phyloP scores from a whole-genome alignment of 768 basidiomycete genomes.

The Postia placenta region DNA sequence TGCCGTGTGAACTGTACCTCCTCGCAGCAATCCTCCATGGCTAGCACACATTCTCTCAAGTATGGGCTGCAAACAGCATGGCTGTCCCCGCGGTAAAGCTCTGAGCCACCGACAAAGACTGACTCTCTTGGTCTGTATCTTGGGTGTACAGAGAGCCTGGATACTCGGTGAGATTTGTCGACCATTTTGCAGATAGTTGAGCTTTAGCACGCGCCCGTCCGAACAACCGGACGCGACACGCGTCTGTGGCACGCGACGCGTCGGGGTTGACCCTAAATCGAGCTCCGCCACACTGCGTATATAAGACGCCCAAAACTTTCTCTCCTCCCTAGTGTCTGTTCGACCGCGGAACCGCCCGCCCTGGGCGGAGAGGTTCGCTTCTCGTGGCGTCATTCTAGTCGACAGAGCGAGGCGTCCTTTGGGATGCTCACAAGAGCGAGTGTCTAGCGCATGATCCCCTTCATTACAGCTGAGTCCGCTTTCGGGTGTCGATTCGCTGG shows the following conservation, averaged over 20 bases:
- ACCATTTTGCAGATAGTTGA: constrained; percentile 6
- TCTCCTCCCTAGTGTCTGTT: constrained; percentile 52
- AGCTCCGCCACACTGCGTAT: constrained; percentile 17
- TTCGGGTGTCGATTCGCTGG: constrained; percentile 50
- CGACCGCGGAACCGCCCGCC: constrained; percentile 65
- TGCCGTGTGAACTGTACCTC: constrained; percentile 39
- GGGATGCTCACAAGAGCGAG: constrained; percentile 48
- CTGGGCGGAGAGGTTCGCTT: constrained; percentile 43
- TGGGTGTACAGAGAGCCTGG: constrained; percentile 43
- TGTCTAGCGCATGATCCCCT: constrained; percentile 31
- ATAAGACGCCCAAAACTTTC: constrained; percentile 21
- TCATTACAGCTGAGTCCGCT: constrained; percentile 40
- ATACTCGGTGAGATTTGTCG: constrained; percentile 28
- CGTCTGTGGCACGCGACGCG: constrained; percentile 20
- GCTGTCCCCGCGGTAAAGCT: constrained; percentile 57
- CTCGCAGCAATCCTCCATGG: constrained; percentile 78
- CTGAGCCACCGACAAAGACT: constrained; percentile 61
- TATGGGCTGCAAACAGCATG: constrained; percentile 65
- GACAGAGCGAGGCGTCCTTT: constrained; percentile 67
- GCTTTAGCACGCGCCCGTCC: not conserved
- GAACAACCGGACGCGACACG: constrained; percentile 8
- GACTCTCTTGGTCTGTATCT: constrained; percentile 47
- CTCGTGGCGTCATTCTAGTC: constrained; percentile 71
- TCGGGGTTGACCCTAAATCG: constrained; percentile 11
- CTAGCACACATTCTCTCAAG: constrained; percentile 68